Evolutionary conservation across 495 filamentous ascomycete genomes (phyloP), one percentile per base, ranked within the genome.

Genomic region (Trichoderma parareesei): DNA sequence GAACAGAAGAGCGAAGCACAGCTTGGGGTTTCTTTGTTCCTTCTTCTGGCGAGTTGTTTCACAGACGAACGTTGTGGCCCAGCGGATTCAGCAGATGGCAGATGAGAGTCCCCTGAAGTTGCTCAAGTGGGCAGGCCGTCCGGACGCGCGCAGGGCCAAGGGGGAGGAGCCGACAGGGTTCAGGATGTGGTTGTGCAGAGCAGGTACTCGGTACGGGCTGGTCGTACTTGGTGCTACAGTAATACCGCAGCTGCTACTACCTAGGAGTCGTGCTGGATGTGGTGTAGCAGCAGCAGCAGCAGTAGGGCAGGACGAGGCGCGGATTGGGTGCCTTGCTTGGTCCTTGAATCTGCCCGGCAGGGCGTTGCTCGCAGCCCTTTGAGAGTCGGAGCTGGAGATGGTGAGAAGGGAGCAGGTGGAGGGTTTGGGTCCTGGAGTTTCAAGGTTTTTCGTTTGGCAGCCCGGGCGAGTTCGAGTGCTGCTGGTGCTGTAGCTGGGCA

Each of bases 101-200:
- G 53, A 57, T 35, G 37, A 57, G 33, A 33, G 53, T 35, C 53
- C 53, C 53, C 53, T 57, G 53, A 27, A 27, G 27, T 27, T 27
- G 27, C 27, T 27, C 27, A 27, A 57, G 27, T 57, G 53, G 53
- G 18, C 53, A 57, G 53, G 53, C 53, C 53, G 53, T 33, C 6
- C 18, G 53, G 53, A 57, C 53, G 53, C 53, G 53, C 53, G 53
- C 53, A 57, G 53, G 49, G 53, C 53, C 53, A 33, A 33, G 27
- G 53, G 53, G 53, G 48, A 55, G 53, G 53, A 57, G 53, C 53
- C 37, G 53, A 57, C 53, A 57, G 53, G 53, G 53, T 27, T 27
- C 27, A 27, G 27, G 27, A 27, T 27, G 27, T 27, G 27, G 27
- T 57, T 57, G 33, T 37, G 53, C 53, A 57, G 33, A 57, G 53